A percentile compares a stretch with the other conserved stretches of the same genome.
These are phyloP conservation scores for Rhynchosporium agropyri DNA, from an alignment of 2,329 filamentous ascomycete species.

Conservation along the genomic window DNA sequence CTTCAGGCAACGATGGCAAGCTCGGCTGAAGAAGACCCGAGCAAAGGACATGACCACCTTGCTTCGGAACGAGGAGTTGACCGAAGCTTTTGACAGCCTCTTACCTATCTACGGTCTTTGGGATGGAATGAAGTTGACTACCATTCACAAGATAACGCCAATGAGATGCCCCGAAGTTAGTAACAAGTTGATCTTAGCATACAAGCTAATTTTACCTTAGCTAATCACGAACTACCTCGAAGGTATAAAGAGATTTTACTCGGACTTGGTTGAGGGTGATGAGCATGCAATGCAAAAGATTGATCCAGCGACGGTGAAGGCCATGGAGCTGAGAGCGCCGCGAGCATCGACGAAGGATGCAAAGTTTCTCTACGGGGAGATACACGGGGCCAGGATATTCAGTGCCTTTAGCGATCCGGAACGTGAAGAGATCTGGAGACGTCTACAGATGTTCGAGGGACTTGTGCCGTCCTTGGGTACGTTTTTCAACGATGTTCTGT, in stretches of 20 bases:
- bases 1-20: neutral
- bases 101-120: neutral
- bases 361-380: constrained; percentile 17
- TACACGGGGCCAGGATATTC: constrained; percentile 24
- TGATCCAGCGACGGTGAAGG: constrained; percentile 28
- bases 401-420: constrained; percentile 28
- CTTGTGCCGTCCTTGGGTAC: constrained; percentile 28
- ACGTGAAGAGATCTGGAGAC: constrained; percentile 26
- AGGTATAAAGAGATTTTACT: constrained; percentile 2
- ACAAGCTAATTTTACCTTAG: constrained; percentile 4
- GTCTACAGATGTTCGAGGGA: constrained; percentile 22
- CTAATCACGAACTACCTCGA: constrained; percentile 3
- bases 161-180: constrained; percentile 2
- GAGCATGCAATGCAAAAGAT: constrained; percentile 20
- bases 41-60: neutral
- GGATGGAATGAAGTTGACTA: constrained; percentile 1
- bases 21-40: neutral
- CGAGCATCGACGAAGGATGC: constrained; percentile 26
- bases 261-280: constrained; percentile 9
- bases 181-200: constrained; percentile 3
- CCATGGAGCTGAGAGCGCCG: constrained; percentile 25
- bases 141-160: neutral
- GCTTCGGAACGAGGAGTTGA: neutral
- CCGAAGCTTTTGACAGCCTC: neutral
- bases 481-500: constrained; percentile 30